These are phyloP conservation scores for Ogataea sp. DNA, from an alignment of 805 yeast genomes.

Conservation along the genomic window DNA sequence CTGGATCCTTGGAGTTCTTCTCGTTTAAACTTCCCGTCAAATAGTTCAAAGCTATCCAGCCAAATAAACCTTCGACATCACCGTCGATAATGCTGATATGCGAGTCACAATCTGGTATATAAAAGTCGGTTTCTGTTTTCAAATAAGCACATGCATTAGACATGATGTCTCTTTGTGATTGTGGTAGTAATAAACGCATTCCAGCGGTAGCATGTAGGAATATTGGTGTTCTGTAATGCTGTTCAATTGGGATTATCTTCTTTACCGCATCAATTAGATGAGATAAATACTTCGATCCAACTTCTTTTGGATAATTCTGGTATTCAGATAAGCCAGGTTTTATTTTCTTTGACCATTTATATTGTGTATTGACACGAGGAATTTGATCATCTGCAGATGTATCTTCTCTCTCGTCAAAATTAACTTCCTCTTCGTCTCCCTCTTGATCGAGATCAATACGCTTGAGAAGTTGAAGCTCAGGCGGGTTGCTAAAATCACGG, in stretches of 20 bases:
- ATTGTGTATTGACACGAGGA: constrained; percentile 20
- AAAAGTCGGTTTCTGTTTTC: constrained; percentile 37
- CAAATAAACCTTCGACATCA: constrained; percentile 56
- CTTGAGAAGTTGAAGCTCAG: constrained; percentile 16
- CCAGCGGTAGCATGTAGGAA: constrained; percentile 69
- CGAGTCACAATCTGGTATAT: constrained; percentile 50
- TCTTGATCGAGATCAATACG: constrained; percentile 1
- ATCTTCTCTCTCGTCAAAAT: not conserved
- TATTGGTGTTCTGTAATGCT: constrained; percentile 55
- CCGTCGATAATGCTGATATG: constrained; percentile 59
- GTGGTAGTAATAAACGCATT: constrained; percentile 48
- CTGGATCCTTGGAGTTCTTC: constrained; percentile 20
- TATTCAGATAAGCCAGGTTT: constrained; percentile 53
- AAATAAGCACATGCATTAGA: constrained; percentile 43
- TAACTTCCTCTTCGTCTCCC: not conserved
- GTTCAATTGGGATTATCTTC: constrained; percentile 49
- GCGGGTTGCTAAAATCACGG: not conserved
- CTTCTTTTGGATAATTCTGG: constrained; percentile 35
- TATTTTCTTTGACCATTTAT: constrained; percentile 42
- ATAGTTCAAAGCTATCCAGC: constrained; percentile 60
- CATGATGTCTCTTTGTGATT: constrained; percentile 34
- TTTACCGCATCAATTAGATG: constrained; percentile 40
- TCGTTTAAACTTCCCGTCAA: constrained; percentile 35
- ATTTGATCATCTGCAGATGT: constrained; percentile 10
- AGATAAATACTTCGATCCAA: constrained; percentile 45